Evolutionary conservation across 225 moss, liverwort and hornwort genomes (phyloP).

Genomic region (Bryum argenteum): DNA sequence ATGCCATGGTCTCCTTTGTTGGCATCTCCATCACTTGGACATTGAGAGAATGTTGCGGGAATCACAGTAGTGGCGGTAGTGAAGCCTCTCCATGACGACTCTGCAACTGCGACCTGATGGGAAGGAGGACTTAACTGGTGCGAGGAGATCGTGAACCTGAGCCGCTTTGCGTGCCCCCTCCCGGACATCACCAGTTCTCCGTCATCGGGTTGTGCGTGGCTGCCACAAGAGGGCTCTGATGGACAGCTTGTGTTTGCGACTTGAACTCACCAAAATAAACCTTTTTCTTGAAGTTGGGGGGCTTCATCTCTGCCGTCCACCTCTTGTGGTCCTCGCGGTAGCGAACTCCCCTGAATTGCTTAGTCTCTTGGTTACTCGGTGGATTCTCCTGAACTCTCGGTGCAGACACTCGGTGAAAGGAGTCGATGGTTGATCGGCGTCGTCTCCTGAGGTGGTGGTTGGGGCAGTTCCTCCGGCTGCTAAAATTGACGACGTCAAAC

Average conservation of each 20-base stretch:
- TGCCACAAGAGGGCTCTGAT: too few relatives aligned
- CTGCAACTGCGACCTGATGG: too few relatives aligned
- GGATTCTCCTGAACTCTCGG: background rate
- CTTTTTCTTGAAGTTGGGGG: background rate
- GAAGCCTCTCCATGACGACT: too few relatives aligned
- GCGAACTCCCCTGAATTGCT: slow-evolving; percentile 19
- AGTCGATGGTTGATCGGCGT: background rate
- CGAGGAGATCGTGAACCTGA: too few relatives aligned
- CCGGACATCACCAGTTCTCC: too few relatives aligned
- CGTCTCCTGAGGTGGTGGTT: background rate
- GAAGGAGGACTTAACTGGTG: too few relatives aligned
- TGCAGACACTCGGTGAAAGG: background rate
- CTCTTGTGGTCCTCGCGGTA: background rate
- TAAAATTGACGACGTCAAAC: background rate
- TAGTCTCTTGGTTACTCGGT: background rate
- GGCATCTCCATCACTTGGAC: too few relatives aligned
- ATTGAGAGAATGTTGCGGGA: too few relatives aligned
- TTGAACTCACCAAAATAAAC: slow-evolving; percentile 16
- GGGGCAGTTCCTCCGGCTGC: background rate
- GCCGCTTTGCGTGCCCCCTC: too few relatives aligned
- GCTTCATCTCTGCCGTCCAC: slow-evolving; percentile 23
- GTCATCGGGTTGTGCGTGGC: too few relatives aligned
- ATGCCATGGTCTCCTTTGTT: too few relatives aligned
- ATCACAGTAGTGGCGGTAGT: too few relatives aligned
- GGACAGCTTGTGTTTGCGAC: background rate